Base-by-base conservation (phyloP, 2,329 filamentous ascomycete genomes). In the Plectosphaerella cucumerina region DNA sequence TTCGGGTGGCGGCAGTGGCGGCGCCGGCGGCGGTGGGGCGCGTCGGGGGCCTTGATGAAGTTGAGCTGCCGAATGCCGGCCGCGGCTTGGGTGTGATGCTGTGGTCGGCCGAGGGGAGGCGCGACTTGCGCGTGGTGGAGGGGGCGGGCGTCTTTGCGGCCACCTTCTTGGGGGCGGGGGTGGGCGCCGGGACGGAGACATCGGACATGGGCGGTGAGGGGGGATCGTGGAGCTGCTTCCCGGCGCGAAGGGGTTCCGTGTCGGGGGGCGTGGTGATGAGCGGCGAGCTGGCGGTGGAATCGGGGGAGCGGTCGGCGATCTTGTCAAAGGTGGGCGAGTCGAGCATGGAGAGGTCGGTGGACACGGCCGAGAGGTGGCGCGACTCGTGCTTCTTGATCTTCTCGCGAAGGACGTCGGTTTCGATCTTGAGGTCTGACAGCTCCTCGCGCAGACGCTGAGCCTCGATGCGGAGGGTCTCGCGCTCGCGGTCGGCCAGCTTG, bases 171-270 rank as follows among this genome's bases (percentile, higher is more conserved):
- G 60, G 50, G 2, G 80, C 70, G 11, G 80, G 77, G 12, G 68
- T 60, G 3, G 77, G 69, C 64, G 77, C 83, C 52, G 72, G 78
- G 50, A 81, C 66, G 12, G 91, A 92, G 17, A 86, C 84, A 62
- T 97, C 94, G 2, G 93, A 97, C 70, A 96, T 87, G 34, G 93
- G 92, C 44, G 94, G 94, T 18, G 94, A 97, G 11, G 94, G 94
- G 35, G 94, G 93, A 44, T 94, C 95, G 23, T 85, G 82, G 45
- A 88, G 74, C 43, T 86, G 84, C 69, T 89, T 93, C 15, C 53
- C 51, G 34, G 49, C 22, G 15, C 20, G 34, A 12, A 48, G 21
- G 22, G 49, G 55, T 10, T 39, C 48, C 56, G 80, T 69, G 46
- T 84, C 86, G 14, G 90, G 90, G 26, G 93, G 92, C 1, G 92